Conservation (phyloP, 2,329 filamentous ascomycete species). For the Exophiala aquamarina region DNA sequence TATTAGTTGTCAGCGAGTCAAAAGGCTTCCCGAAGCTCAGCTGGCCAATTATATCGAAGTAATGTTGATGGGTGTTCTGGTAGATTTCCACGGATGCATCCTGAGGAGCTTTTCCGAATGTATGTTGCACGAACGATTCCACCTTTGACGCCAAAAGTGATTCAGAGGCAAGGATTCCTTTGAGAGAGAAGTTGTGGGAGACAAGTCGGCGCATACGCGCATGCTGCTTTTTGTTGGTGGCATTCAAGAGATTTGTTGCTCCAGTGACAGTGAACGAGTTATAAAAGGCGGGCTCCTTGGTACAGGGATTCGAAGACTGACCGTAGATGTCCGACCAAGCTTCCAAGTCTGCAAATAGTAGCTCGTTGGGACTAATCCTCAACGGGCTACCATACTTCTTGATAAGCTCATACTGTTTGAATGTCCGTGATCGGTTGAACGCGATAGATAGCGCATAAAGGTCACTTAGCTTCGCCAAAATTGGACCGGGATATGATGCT, state of each 20-base stretch:
- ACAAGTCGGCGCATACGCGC: neutral
- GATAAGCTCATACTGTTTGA: neutral
- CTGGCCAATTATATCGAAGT: slow-evolving; percentile 51
- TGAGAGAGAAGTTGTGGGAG: neutral
- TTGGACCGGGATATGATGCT: slow-evolving; percentile 64
- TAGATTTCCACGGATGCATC: neutral
- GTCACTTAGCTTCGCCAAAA: slow-evolving; percentile 56
- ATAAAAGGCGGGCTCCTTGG: neutral
- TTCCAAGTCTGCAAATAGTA: neutral
- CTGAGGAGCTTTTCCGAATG: neutral
- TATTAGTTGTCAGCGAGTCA: neutral
- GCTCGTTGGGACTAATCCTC: neutral
- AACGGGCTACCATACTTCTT: neutral
- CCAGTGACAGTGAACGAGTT: neutral
- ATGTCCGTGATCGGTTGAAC: neutral
- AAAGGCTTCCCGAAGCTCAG: slow-evolving; percentile 52
- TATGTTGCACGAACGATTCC: neutral
- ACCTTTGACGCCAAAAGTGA: neutral
- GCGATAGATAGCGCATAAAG: neutral
- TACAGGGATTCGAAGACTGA: neutral
- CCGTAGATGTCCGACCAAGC: neutral
- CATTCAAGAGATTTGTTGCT: neutral
- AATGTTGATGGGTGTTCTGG: neutral
- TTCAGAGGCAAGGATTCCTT: neutral
- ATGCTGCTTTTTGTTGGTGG: neutral